Base-by-base conservation (phyloP, 805 yeast species). In the Lipomyces starkeyi region DNA sequence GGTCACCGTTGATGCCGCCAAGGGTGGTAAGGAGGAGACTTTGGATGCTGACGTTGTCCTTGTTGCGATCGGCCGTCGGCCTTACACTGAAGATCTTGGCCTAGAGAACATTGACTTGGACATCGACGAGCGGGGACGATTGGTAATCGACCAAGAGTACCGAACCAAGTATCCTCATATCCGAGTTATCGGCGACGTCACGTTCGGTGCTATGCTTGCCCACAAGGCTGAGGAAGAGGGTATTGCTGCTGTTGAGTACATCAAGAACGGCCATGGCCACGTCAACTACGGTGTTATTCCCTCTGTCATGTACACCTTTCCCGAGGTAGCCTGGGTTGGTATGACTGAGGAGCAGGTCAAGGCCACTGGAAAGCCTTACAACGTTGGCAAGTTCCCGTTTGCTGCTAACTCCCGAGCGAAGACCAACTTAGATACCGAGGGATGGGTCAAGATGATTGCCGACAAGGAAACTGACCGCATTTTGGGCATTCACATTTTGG, bases 191-290 rank as follows among this genome's bases (percentile, higher is more conserved):
- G 99, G 99, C 81, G 99, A 95, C 79, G 98, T 89, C 65, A 95
- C 99, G 55, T 95, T 91, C 76, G 99, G 99, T 76, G 94, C 97
- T 76, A 95, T 95, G 99, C 87, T 95, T 83, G 99, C 99, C 73
- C 99, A 95, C 87, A 95, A 95, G 86, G 99, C 99, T 71, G 99
- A 95, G 85, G 99, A 95, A 81, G 99, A 95, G 85, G 99, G 97
- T 82, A 89, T 95, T 75, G 99, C 99, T 67, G 98, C 97, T 74
- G 98, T 86, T 73, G 99, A 95, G 84, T 91, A 87, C 84, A 87
- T 95, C 80, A 92, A 92, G 85, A 82, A 82, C 74, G 99, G 98
- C 73, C 91, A 90, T 79, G 99, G 99, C 69, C 99, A 95, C 80
- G 98, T 95, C 74, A 95, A 95, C 88, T 95, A 95, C 83, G 97